Evolutionary conservation across 2,329 filamentous ascomycete species (phyloP), one percentile per base, ranked within the genome.

Genomic region (Pseudocercospora cruenta): DNA sequence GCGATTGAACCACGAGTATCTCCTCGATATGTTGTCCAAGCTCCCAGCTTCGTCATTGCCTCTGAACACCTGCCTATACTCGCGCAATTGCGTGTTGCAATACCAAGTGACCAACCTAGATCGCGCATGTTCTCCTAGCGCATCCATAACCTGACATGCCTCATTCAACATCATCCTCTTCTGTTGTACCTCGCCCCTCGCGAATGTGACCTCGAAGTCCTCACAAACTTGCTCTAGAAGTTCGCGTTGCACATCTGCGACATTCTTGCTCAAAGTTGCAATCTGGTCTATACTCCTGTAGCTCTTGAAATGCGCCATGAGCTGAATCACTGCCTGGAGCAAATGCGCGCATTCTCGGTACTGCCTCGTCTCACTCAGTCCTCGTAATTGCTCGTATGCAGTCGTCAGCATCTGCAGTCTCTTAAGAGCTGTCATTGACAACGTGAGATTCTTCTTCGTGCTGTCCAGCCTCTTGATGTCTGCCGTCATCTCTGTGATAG

Each of bases 251-350:
- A 99, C 85, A 73, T 98, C 95, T 5, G 93, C 91, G 39, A 99
- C 95, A 74, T 96, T 96, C 60, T 93, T 89, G 76, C 93, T 96
- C 69, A 99, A 84, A 0, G 91, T 91, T 28, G 95, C 95, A 77
- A 99, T 98, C 84, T 99, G 95, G 77, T 98, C 94, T 73, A 99
- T 98, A 73, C 93, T 97, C 66, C 95, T 86, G 79, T 98, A 99
- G 79, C 92, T 96, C 82, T 97, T 96, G 86, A 99, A 99, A 81
- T 99, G 94, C 71, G 92, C 92, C 91, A 98, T 97, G 54, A 99
- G 88, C 85, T 99, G 95, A 65, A 99, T 87, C 33, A 99, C 95
- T 9, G 95, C 95, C 81, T 97, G 93, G 64, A 99, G 84, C 66
- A 99, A 84, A 74, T 96, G 93, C 16, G 94, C 94, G 77, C 95